These are phyloP conservation scores for Scheffersomyces amazonensis DNA, from an alignment of 805 yeast genomes.

Conservation along the genomic window DNA sequence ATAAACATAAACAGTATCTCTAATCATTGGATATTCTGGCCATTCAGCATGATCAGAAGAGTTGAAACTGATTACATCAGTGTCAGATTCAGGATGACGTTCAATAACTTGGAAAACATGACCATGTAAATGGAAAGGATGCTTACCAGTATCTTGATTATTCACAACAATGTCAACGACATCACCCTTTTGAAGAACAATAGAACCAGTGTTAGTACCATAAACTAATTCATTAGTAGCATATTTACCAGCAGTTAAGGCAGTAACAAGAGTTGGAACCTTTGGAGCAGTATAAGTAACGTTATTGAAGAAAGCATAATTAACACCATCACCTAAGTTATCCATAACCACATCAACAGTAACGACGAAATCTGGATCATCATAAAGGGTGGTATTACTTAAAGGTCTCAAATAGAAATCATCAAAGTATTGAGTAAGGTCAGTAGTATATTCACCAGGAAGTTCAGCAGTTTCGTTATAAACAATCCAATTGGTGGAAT, in stretches of 20 bases:
- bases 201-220: slow-evolving; percentile 67
- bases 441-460: slow-evolving; percentile 20
- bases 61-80: slow-evolving; percentile 47
- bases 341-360: slow-evolving; percentile 62
- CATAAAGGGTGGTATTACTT: slow-evolving; percentile 46
- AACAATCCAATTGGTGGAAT: slow-evolving; percentile 53
- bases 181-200: slow-evolving; percentile 57
- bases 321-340: slow-evolving; percentile 69
- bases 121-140: slow-evolving; percentile 79
- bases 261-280: slow-evolving; percentile 68
- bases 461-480: slow-evolving; percentile 38
- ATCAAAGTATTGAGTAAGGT: slow-evolving; percentile 48
- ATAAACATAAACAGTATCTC: slow-evolving; percentile 72
- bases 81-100: slow-evolving; percentile 53
- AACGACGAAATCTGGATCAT: slow-evolving; percentile 61
- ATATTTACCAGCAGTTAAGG: slow-evolving; percentile 55
- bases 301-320: slow-evolving; percentile 74
- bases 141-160: slow-evolving; percentile 77
- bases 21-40: slow-evolving; percentile 58
- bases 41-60: slow-evolving; percentile 35
- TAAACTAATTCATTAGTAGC: slow-evolving; percentile 62
- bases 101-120: slow-evolving; percentile 64
- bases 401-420: slow-evolving; percentile 75
- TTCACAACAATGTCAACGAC: slow-evolving; percentile 74
- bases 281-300: slow-evolving; percentile 63